phyloP scores from a whole-genome alignment of 108 stramenopile species.

The Cyclotella baltica region DNA sequence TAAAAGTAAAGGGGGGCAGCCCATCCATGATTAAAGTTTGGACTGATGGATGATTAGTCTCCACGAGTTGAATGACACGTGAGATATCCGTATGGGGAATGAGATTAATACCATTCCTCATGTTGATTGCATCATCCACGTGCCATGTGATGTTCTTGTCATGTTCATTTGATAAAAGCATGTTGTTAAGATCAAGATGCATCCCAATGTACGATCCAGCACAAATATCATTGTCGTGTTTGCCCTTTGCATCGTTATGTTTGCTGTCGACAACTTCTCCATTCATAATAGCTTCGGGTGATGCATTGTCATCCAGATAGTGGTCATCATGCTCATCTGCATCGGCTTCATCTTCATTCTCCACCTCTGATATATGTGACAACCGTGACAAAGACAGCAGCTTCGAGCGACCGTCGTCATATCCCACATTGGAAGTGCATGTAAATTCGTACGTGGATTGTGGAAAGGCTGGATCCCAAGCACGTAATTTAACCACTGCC shows the following conservation, averaged over 20 bases:
- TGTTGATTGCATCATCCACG: constrained; percentile 13
- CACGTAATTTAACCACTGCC: constrained; percentile 9
- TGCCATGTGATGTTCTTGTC: constrained; percentile 13
- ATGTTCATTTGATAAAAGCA: neutral
- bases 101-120: constrained; percentile 21
- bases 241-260: neutral
- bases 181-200: neutral
- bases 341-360: neutral
- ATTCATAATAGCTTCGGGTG: neutral
- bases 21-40: constrained; percentile 38
- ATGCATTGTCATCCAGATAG: neutral
- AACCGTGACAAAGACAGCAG: neutral
- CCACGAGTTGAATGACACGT: constrained; percentile 11
- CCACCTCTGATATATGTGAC: neutral
- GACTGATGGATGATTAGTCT: constrained; percentile 23
- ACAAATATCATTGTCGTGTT: neutral
- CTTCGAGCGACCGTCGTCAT: neutral
- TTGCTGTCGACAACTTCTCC: neutral
- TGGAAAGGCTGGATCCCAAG: constrained; percentile 20
- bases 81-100: constrained; percentile 15
- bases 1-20: constrained; percentile 12
- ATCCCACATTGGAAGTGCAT: neutral
- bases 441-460: neutral
- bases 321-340: neutral
- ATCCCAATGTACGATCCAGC: neutral